These are phyloP conservation scores for Dissophora ornata DNA, from an alignment of 192 early-diverging fungal species.

Conservation along the genomic window DNA sequence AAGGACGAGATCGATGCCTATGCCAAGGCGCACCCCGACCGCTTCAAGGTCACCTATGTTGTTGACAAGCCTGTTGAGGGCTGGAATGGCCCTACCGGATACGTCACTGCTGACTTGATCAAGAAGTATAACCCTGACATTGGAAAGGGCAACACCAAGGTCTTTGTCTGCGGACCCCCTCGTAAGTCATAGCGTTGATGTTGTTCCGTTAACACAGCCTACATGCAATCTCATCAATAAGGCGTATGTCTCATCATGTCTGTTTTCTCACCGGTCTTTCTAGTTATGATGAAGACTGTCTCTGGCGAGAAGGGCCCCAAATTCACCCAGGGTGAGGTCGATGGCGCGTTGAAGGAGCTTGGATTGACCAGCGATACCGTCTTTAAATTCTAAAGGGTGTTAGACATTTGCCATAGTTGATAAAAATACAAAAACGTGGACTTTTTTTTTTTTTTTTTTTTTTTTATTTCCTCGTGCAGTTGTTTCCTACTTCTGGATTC, in stretches of 20 bases:
- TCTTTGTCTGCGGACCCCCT: conserved; percentile 49
- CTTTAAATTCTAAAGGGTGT: conserved; percentile 89
- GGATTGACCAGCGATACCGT: conserved; percentile 79
- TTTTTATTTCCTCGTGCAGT: too few species aligned
- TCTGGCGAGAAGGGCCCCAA: conserved; percentile 86
- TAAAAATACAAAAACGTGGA: too few species aligned
- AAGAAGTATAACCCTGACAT: conserved; percentile 74
- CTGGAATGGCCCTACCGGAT: conserved; percentile 83
- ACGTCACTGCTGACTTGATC: conserved; percentile 76
- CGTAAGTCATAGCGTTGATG: conserved; percentile 13
- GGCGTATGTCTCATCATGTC: not conserved
- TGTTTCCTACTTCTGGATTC: too few species aligned
- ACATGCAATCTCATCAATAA: not conserved
- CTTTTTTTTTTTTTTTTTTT: too few species aligned
- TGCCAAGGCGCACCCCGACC: conserved; percentile 67
- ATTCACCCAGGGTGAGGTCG: conserved; percentile 84
- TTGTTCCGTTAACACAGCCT: conserved; percentile 26
- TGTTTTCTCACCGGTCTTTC: conserved; percentile 55
- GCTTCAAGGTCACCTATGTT: conserved; percentile 74
- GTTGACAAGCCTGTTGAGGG: conserved; percentile 68
- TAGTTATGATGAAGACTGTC: conserved; percentile 74
- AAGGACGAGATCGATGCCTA: conserved; percentile 70
- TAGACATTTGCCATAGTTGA: too few species aligned
- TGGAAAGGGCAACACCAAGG: conserved; percentile 64
- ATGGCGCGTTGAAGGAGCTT: conserved; percentile 85